Base-by-base conservation (phyloP, 495 filamentous ascomycete species). In the Hyaloscypha variabilis region DNA sequence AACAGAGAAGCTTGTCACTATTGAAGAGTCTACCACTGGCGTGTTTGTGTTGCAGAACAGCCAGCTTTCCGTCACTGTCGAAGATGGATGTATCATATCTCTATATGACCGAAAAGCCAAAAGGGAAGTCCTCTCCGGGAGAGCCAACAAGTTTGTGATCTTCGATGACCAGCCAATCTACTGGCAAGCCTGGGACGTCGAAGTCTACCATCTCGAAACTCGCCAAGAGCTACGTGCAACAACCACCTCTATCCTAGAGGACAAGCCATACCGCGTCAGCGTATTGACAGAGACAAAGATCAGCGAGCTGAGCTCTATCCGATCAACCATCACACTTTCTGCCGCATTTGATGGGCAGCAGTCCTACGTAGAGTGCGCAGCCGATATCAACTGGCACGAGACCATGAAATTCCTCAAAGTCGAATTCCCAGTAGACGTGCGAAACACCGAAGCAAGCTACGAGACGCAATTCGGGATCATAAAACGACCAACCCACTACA, bases 171-270 rank as follows among this genome's bases (percentile, higher is more conserved):
- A 98, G 77, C 95, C 95, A 21, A 83, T 98, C 21, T 96, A 97
- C 78, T 99, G 95, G 95, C 94, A 99, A 78, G 95, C 94, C 1
- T 99, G 95, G 95, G 95, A 99, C 76, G 93, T 97, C 39, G 95
- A 99, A 74, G 92, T 98, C 49, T 99, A 90, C 79, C 94, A 98
- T 66, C 84, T 97, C n/a, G 90, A 93, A 59, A 94, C 92, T 0
- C 88, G 94, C 58, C 84, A 90, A 68, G 91, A 91, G 69, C 79
- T 99, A 5, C 71, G 78, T 0, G 80, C 85, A 26, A 78, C 83
- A 54, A 81, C 85, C 66, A 91, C 90, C 21, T 79, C 76, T 23
- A 88, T 97, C 58, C 70, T 82, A n/a, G 91, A 94, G 65, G 73
- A 84, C 21, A 85, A 87, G 50, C 83, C 88, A 0, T 87, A 94